Base-by-base conservation (phyloP, 805 yeast genomes). In the Candida silvatica region DNA sequence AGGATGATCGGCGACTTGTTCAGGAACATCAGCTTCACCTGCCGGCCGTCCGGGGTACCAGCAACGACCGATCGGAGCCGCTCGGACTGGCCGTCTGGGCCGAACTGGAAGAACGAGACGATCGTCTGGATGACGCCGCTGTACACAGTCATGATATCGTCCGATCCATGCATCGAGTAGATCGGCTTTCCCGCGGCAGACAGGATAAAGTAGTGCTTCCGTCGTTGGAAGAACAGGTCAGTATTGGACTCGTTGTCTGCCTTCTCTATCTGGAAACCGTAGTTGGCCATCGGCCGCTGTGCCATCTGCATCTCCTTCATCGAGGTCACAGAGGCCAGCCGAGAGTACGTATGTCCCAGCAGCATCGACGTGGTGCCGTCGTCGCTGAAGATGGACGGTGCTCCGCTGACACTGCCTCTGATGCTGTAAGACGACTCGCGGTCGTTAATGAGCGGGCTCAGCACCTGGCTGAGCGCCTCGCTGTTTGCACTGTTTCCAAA, bases 101-200 rank as follows among this genome's bases (percentile, higher is more conserved):
- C 56, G 31, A 64, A 68, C 44, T 75, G 71, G 51, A 82, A 87
- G 34, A 77, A 78, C 8, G 80, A 72, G 6, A 85, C 69, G 5
- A 87, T 71, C 0, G 96, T 84, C 44, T 87, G 88, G 3, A 87
- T 69, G 2, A 87, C 64, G 1, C 94, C 95, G 62, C 80, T 74
- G 47, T 80, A 80, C 0, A 85, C 80, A 29, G 82, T 59, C 2
- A 80, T 64, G 12, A 75, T 56, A 25, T 75, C 78, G 35, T 83
- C 88, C 2, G 74, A 61, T 2, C 92, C 94, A 51, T 77, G 74
- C 66, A 79, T 64, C 2, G 94, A 74, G 55, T 80, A 87, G 5
- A 87, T 79, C 2, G 94, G 94, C 52, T 87, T 87, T 0, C 96
- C 96, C 1, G 96, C 94, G 2, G 77, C 62, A 0, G 94, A 82